Evolutionary conservation across 2,329 filamentous ascomycete genomes (phyloP).

Genomic region (Cercospora canescens): DNA sequence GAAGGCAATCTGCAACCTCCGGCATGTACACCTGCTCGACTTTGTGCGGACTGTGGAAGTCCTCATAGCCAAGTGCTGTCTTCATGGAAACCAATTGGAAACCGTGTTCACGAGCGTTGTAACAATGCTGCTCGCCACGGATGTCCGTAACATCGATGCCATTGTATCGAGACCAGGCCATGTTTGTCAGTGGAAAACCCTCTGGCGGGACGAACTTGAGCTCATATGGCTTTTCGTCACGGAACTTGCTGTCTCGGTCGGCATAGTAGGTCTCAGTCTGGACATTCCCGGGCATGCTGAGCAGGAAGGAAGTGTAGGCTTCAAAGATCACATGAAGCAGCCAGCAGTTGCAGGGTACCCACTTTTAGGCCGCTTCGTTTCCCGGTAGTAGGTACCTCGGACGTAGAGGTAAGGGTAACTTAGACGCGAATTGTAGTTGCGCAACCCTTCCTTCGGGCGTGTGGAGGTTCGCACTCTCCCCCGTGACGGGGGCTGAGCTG

Average conservation of each 20-base stretch:
- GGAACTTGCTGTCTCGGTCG: background rate
- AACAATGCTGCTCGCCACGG: background rate
- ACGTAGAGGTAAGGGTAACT: too few species aligned
- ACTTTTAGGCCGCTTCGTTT: background rate
- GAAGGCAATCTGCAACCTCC: background rate
- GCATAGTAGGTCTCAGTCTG: background rate
- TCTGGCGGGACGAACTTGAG: background rate
- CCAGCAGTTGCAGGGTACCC: background rate
- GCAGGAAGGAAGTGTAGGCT: background rate
- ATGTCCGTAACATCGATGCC: background rate
- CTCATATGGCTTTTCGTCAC: background rate
- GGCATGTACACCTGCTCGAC: background rate
- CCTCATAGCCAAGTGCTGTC: background rate
- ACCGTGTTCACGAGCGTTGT: background rate
- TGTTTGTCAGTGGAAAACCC: background rate
- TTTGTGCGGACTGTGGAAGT: background rate
- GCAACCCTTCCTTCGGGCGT: background rate
- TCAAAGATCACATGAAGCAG: background rate
- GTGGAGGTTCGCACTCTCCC: background rate
- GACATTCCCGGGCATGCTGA: background rate
- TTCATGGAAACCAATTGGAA: background rate
- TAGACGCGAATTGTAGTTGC: too few species aligned
- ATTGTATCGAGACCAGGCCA: background rate
- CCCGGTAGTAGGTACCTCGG: too few species aligned
- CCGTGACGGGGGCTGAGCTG: too few species aligned